These are phyloP conservation scores for Trapa incisa DNA, from an alignment of 345 rosid genomes.

Conservation along the genomic window DNA sequence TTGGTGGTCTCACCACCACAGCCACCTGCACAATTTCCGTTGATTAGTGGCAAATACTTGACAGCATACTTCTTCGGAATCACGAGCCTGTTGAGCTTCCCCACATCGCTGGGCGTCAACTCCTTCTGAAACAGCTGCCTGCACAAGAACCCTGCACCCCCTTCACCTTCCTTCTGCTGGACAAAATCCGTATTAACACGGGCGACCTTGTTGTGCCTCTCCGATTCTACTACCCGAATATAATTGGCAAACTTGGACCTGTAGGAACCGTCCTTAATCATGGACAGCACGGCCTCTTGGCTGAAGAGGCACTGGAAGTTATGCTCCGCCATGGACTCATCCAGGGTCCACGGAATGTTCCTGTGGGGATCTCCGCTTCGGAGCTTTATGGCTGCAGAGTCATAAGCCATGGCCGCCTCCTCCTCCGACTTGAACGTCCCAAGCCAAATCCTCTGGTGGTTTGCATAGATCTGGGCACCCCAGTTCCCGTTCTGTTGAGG, in stretches of 20 bases:
- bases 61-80: slow-evolving; percentile 63
- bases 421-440: slow-evolving; percentile 53
- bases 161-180: neutral
- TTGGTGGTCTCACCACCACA: neutral
- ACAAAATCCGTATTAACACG: no score
- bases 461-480: slow-evolving; percentile 59
- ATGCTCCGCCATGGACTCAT: slow-evolving; percentile 22
- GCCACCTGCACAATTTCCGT: slow-evolving; percentile 8
- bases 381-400: slow-evolving; percentile 44
- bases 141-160: slow-evolving; percentile 16
- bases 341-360: slow-evolving; percentile 26
- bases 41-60: slow-evolving; percentile 37
- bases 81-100: slow-evolving; percentile 76
- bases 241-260: slow-evolving; percentile 35
- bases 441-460: slow-evolving; percentile 47
- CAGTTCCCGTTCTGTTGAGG: slow-evolving; percentile 49
- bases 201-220: neutral
- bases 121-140: slow-evolving; percentile 52
- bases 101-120: slow-evolving; percentile 80
- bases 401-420: slow-evolving; percentile 64
- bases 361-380: slow-evolving; percentile 28
- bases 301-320: slow-evolving; percentile 30
- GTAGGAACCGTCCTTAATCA: slow-evolving; percentile 63
- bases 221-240: slow-evolving; percentile 12
- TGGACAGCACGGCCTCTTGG: slow-evolving; percentile 27